Conservation (phyloP, 2,329 filamentous ascomycete species). For the Verticillium dahliae region DNA sequence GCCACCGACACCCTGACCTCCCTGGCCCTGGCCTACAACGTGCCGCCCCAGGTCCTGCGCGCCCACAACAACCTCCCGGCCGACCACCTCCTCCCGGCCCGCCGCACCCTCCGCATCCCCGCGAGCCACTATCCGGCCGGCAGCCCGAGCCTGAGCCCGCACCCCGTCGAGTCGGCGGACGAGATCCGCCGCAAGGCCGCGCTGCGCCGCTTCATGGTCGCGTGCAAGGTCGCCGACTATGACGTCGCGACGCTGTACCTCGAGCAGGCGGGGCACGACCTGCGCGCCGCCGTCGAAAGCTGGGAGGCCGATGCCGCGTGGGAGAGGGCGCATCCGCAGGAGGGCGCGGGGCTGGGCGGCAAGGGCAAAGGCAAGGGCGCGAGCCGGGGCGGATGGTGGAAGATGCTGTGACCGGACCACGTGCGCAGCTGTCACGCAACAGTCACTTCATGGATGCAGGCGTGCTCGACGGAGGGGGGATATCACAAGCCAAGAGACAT, state of each 20-base stretch:
- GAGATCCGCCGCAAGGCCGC: constrained; percentile 65
- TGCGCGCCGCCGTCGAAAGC: constrained; percentile 55
- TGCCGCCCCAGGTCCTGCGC: constrained; percentile 57
- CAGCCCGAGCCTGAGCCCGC: constrained; percentile 58
- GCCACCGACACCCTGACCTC: constrained; percentile 60
- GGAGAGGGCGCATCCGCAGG: constrained; percentile 43
- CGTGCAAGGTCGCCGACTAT: constrained; percentile 71
- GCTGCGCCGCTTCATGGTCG: constrained; percentile 72
- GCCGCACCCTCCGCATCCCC: constrained; percentile 66
- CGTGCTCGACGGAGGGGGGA: no score
- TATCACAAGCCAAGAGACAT: background rate
- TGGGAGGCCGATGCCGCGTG: constrained; percentile 69
- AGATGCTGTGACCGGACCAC: background rate
- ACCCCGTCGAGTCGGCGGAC: constrained; percentile 66
- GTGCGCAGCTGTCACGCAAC: no score
- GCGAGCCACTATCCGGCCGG: constrained; percentile 62
- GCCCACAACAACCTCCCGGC: constrained; percentile 63
- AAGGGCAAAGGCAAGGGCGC: background rate
- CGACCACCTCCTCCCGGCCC: constrained; percentile 64
- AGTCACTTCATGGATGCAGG: no score
- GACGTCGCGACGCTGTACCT: constrained; percentile 71
- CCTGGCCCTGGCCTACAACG: constrained; percentile 64
- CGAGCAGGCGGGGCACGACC: constrained; percentile 60
- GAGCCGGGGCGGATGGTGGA: background rate
- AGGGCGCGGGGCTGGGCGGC: background rate